phyloP scores from a whole-genome alignment of 495 filamentous ascomycete species.

The Recurvomyces mirabilis region DNA sequence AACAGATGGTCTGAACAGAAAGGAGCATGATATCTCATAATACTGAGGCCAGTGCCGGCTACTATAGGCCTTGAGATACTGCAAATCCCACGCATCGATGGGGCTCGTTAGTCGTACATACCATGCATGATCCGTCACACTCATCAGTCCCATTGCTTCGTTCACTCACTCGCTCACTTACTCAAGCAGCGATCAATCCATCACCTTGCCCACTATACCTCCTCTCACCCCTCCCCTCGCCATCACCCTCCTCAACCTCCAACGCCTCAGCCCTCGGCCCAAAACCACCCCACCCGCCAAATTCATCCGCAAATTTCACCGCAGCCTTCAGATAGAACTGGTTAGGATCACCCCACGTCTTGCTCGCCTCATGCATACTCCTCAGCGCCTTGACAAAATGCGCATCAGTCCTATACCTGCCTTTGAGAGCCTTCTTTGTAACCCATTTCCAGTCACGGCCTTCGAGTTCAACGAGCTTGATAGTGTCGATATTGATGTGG shows the following conservation, averaged over 20 bases:
- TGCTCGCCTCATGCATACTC: conserved; percentile 59
- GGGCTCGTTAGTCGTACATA: too few species aligned
- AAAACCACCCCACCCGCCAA: conserved; percentile 62
- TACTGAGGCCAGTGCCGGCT: too few species aligned
- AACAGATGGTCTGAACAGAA: too few species aligned
- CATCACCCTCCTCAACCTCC: conserved; percentile 9
- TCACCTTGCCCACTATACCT: conserved; percentile 8
- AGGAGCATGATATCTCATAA: too few species aligned
- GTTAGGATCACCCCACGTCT: conserved; percentile 76
- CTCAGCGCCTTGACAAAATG: conserved; percentile 75
- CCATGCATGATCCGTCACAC: too few species aligned
- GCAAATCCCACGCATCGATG: too few species aligned
- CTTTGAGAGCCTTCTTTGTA: conserved; percentile 53
- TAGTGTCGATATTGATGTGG: conserved; percentile 50
- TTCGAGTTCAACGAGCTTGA: conserved; percentile 48
- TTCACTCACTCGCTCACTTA: neutral
- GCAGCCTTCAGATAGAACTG: conserved; percentile 67
- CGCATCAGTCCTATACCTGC: conserved; percentile 54
- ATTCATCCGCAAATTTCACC: conserved; percentile 66
- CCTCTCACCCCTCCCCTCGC: neutral
- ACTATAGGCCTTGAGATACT: too few species aligned
- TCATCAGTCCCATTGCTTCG: conserved; percentile 1
- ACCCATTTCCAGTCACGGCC: conserved; percentile 69
- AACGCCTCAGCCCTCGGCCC: conserved; percentile 13
- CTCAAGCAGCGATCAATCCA: neutral